These are phyloP conservation scores for Malus sylvestris DNA, from an alignment of 306 rosid genomes.

Conservation along the genomic window DNA sequence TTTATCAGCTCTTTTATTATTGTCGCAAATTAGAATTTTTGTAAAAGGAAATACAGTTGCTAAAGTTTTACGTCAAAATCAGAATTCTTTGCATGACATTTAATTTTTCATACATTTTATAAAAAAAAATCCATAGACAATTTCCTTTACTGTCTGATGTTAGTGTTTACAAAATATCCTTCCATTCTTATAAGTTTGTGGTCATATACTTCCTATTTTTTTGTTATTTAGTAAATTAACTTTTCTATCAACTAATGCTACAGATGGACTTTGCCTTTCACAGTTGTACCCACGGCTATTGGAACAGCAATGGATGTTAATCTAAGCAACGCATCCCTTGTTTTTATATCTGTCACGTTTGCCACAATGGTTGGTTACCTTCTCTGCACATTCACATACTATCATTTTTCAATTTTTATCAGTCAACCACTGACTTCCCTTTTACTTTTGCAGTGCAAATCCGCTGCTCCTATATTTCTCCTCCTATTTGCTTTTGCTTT, in stretches of 20 bases:
- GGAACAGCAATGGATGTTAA: conserved; percentile 94
- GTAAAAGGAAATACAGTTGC: not conserved
- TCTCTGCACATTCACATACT: not conserved
- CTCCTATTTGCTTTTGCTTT: conserved; percentile 96
- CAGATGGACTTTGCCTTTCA: conserved; percentile 99
- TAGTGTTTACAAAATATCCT: not conserved
- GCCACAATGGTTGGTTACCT: conserved; percentile 89
- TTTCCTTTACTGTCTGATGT: conserved; percentile 1
- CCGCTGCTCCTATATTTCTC: conserved; percentile 97
- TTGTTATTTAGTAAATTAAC: conserved; percentile 48
- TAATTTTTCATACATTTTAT: not conserved
- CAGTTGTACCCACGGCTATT: conserved; percentile 99
- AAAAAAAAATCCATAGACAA: too few relatives aligned
- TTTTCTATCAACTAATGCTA: conserved; percentile 95
- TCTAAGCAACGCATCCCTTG: conserved; percentile 96
- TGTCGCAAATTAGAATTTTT: not conserved
- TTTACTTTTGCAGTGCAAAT: conserved; percentile 78
- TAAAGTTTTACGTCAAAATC: not conserved
- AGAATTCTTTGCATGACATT: not conserved
- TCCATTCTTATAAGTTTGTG: conserved; percentile 19
- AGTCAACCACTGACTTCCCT: conserved; percentile 13
- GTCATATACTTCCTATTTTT: conserved; percentile 9
- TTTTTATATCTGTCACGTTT: conserved; percentile 90
- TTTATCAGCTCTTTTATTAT: not conserved
- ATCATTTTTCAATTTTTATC: conserved; percentile 4